These are phyloP conservation scores for Fusarium sarcochroum DNA, from an alignment of 2,329 filamentous ascomycete genomes.

Conservation along the genomic window DNA sequence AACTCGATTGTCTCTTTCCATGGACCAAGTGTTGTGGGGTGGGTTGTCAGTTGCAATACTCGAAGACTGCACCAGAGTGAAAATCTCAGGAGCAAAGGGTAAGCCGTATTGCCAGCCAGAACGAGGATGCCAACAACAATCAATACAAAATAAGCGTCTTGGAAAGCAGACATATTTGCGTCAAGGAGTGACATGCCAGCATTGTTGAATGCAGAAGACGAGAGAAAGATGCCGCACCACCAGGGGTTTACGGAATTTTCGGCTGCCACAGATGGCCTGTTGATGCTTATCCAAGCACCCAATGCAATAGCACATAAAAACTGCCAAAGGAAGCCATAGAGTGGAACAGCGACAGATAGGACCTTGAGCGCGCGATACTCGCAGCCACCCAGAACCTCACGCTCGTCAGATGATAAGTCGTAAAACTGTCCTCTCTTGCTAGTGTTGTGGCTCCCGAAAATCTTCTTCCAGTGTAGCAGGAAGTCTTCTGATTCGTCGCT, in stretches of 20 bases:
- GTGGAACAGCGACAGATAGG: slow-evolving; percentile 70
- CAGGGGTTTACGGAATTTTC: slow-evolving; percentile 74
- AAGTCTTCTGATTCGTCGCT: slow-evolving; percentile 49
- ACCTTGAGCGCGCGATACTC: slow-evolving; percentile 75
- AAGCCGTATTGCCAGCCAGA: slow-evolving; percentile 76
- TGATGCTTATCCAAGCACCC: slow-evolving; percentile 71
- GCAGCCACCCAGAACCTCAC: slow-evolving; percentile 71
- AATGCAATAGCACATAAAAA: slow-evolving; percentile 70
- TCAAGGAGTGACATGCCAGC: slow-evolving; percentile 78
- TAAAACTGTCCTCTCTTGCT: slow-evolving; percentile 69
- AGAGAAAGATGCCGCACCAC: slow-evolving; percentile 79
- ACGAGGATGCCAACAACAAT: slow-evolving; percentile 70
- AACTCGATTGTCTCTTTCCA: slow-evolving; percentile 67
- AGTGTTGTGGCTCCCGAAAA: slow-evolving; percentile 56
- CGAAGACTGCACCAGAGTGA: slow-evolving; percentile 68
- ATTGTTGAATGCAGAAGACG: slow-evolving; percentile 78
- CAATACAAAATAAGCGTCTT: slow-evolving; percentile 65
- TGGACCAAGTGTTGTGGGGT: slow-evolving; percentile 53
- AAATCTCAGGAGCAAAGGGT: slow-evolving; percentile 73
- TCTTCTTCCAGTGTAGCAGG: slow-evolving; percentile 51
- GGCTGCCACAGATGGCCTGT: slow-evolving; percentile 63
- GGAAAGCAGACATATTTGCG: slow-evolving; percentile 74
- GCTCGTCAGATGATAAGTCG: slow-evolving; percentile 65
- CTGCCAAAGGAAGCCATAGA: slow-evolving; percentile 73
- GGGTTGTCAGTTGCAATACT: slow-evolving; percentile 56